These are phyloP conservation scores for Aspergillus sp. DNA, from an alignment of 2,329 filamentous ascomycete genomes.

Conservation along the genomic window DNA sequence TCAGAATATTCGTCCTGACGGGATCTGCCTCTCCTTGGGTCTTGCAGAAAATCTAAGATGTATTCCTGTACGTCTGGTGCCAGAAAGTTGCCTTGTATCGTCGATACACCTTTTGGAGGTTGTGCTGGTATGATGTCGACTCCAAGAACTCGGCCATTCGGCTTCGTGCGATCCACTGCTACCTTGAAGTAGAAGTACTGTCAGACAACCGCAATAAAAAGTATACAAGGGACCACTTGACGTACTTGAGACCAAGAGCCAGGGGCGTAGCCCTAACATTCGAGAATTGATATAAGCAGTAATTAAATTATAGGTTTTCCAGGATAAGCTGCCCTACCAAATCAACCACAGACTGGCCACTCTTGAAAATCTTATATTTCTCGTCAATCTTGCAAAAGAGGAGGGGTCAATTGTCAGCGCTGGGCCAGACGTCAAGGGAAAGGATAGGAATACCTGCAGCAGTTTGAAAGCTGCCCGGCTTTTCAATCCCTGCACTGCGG, in stretches of 20 bases:
- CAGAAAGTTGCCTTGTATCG: slow-evolving; percentile 91
- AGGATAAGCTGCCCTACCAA: slow-evolving; percentile 46
- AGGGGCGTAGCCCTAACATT: slow-evolving; percentile 40
- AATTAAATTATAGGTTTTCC: not conserved
- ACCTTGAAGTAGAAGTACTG: slow-evolving; percentile 47
- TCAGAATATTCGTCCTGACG: slow-evolving; percentile 12
- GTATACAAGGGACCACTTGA: not conserved
- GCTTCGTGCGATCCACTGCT: slow-evolving; percentile 67
- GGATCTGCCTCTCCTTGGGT: slow-evolving; percentile 52
- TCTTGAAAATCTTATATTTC: slow-evolving; percentile 69
- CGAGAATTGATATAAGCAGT: not conserved
- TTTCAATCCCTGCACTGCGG: slow-evolving; percentile 71
- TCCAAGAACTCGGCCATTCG: slow-evolving; percentile 71
- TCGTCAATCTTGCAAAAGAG: slow-evolving; percentile 61
- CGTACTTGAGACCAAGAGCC: slow-evolving; percentile 53
- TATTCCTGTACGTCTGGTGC: slow-evolving; percentile 64
- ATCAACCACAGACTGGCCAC: slow-evolving; percentile 80
- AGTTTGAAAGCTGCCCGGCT: slow-evolving; percentile 92
- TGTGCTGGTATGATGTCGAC: slow-evolving; percentile 91
- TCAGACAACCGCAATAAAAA: not conserved
- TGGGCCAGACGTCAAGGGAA: too few species aligned
- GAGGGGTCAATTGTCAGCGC: not conserved
- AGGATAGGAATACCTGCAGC: slow-evolving; percentile 53
- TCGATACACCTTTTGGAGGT: slow-evolving; percentile 83
- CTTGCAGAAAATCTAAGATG: slow-evolving; percentile 66